Evolutionary conservation across 164 flowering plant species (phyloP).

Genomic region (Brasenia schreberi): DNA sequence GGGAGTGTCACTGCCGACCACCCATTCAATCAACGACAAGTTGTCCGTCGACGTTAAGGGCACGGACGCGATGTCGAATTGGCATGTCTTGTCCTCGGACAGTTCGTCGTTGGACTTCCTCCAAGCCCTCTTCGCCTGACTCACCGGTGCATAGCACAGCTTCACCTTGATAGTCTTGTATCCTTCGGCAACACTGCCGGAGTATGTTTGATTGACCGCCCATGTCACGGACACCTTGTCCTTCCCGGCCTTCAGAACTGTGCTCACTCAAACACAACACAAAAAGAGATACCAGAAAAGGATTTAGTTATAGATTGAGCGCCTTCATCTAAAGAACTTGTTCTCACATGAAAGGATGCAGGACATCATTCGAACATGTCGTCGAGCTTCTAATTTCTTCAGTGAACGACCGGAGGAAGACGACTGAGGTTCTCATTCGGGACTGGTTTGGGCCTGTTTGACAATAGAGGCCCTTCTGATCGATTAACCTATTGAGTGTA

Average conservation of each 20-base stretch:
- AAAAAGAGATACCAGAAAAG: background rate
- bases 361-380: too few relatives aligned
- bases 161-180: constrained; percentile 45
- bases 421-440: too few relatives aligned
- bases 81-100: constrained; percentile 58
- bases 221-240: constrained; percentile 43
- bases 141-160: constrained; percentile 60
- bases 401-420: too few relatives aligned
- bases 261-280: background rate
- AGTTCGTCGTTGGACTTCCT: constrained; percentile 41
- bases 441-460: too few relatives aligned
- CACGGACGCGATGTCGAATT: constrained; percentile 17
- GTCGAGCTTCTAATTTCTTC: too few relatives aligned
- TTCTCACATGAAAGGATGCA: background rate
- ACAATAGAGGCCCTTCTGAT: too few relatives aligned
- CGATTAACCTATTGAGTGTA: too few relatives aligned
- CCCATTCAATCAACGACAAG: constrained; percentile 13
- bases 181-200: constrained; percentile 22
- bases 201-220: constrained; percentile 22
- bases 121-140: constrained; percentile 59
- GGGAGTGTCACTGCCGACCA: constrained; percentile 23
- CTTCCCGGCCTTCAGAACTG: constrained; percentile 47
- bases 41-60: constrained; percentile 1
- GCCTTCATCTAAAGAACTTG: background rate
- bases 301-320: background rate